Evolutionary conservation across 2,329 filamentous ascomycete species (phyloP), one percentile per base, ranked within the genome.

Genomic region (Epicoccum nigrum): DNA sequence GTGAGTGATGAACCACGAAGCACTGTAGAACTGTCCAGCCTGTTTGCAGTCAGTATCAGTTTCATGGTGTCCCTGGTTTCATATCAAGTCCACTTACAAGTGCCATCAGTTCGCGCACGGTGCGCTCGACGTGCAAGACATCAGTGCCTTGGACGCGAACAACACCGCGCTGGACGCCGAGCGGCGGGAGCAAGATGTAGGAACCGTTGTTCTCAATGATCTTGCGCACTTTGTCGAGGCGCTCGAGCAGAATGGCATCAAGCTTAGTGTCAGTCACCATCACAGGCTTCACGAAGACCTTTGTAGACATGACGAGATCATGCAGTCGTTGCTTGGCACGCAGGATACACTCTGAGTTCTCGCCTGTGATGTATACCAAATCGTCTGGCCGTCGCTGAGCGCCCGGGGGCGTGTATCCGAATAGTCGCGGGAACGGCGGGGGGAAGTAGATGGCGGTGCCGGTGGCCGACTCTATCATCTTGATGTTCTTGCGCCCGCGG

Each of bases 391-490:
- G 86, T 51, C 90, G 86, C 48, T 85, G 85, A 16, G 92, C 92
- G 59, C 89, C 90, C 7, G 86, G 85, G 1, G 93, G 92, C 45
- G 87, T 90, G 73, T 96, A 99, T 53, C 90, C 89, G 69, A 94
- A 97, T 59, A 97, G 87, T 52, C 88, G 86, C 12, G 93, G 92
- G 71, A 97, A 97, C 1, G 93, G 89, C 7, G 92, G 92, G 21
- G 94, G 94, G 70, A 99, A 97, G 77, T 99, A 99, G 65, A 99
- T 97, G 58, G 94, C 93, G 7, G 94, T 97, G 65, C 92, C 91
- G 12, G 94, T 97, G 21, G 89, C 86, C 12, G 94, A 96, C 75
- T 99, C 94, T 68, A 99, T 97, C 65, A 94, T 79, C 79, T 97
- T 97, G 78, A 99, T 96, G 73, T 97, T 97, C 79, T 96, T 96